phyloP scores from a whole-genome alignment of 108 stramenopile species.

The Schizochytrium sp. region DNA sequence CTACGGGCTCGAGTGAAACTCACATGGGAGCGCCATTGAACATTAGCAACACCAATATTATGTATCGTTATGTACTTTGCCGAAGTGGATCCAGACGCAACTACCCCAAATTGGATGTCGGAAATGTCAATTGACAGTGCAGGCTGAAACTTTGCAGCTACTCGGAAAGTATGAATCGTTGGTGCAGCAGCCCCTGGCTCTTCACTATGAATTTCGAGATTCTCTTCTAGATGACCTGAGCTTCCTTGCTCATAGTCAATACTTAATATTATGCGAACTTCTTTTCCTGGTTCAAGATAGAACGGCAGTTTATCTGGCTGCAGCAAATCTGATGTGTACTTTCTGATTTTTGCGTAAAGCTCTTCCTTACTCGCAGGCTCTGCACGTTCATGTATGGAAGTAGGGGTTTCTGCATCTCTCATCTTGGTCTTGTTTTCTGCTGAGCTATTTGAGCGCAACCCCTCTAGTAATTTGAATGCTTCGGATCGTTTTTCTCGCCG shows the following conservation, averaged over 20 bases:
- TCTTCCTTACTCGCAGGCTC: neutral
- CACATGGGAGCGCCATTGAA: conserved; percentile 2
- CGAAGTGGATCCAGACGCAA: neutral
- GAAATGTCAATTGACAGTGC: neutral
- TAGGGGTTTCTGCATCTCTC: too few relatives aligned
- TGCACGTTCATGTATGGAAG: too few relatives aligned
- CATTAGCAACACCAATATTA: neutral
- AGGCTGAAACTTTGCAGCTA: conserved; percentile 36
- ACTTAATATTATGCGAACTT: neutral
- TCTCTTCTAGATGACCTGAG: neutral
- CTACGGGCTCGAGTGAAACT: neutral
- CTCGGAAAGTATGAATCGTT: neutral
- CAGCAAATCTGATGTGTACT: neutral
- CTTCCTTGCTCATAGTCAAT: neutral
- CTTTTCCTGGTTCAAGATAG: neutral
- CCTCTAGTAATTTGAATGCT: neutral
- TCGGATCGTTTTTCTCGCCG: neutral
- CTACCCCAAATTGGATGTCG: conserved; percentile 29
- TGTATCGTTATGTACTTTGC: neutral
- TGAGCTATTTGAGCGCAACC: neutral
- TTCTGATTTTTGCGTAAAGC: neutral
- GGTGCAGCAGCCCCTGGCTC: conserved; percentile 6
- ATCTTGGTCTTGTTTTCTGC: neutral
- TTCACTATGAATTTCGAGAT: conserved; percentile 37
- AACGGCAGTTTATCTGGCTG: neutral